Evolutionary conservation across 2,329 filamentous ascomycete species (phyloP), one percentile per base, ranked within the genome.

Genomic region (Amesomyces nigricolor): DNA sequence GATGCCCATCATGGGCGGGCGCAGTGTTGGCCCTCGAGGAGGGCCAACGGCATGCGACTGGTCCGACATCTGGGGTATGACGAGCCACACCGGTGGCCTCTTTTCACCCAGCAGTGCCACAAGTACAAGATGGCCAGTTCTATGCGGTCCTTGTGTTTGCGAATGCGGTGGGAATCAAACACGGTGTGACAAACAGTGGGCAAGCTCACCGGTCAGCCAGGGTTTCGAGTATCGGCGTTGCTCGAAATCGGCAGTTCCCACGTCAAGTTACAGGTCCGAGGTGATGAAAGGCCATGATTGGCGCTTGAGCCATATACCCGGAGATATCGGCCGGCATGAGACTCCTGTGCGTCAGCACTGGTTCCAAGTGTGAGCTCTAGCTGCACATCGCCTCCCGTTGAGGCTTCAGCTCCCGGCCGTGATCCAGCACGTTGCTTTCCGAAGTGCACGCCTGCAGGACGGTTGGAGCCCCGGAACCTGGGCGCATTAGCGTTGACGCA

Each of bases 371-470:
- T 19, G 13, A 19, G 51, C 51, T 29, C 30, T 16, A 13, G 42
- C 29, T 52, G 43, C 44, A 45, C n/a, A 30, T 42, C 14, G n/a
- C 7, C 13, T 6, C 22, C 4, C n/a, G 9, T 32, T 9, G 17
- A 26, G 35, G 19, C 30, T 17, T 14, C 10, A 35, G 29, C 30
- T 37, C 29, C 51, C 29, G 45, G 39, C 48, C 46, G 42, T 19
- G 48, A 47, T 56, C n/a, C 38, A n/a, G 38, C 42, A 45, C 46
- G 55, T 54, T 54, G 48, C 55, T 47, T 57, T 44, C 55, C 51
- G 55, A 51, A 38, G 13, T 9, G 13, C 14, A 49, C 48, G 54
- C 38, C 38, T 37, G 42, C 55, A 50, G 32, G 32, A 16, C 35
- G 47, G 42, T 43, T 35, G 50, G 55, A 16, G 37, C 40, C 55